Conservation (phyloP, 345 rosid species). For the Bruguiera parviflora region DNA sequence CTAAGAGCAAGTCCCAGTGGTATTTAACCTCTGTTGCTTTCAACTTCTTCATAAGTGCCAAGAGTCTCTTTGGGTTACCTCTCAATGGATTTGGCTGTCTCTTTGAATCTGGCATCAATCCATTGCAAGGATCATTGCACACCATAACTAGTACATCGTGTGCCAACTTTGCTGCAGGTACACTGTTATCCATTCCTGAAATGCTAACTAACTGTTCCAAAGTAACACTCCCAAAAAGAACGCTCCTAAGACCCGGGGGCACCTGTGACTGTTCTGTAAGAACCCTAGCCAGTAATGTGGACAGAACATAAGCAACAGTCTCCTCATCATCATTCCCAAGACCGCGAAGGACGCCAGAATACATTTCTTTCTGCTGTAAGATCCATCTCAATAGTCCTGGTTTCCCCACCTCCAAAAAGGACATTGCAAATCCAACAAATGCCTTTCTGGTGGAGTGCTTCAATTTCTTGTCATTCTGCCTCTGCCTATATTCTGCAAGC, state of each 20-base stretch:
- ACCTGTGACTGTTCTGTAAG: conserved; percentile 69
- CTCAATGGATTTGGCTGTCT: conserved; percentile 50
- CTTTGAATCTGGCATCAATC: conserved; percentile 76
- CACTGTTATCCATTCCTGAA: conserved; percentile 60
- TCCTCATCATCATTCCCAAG: conserved; percentile 71
- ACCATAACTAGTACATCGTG: conserved; percentile 60
- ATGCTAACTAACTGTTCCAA: conserved; percentile 68
- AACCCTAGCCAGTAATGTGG: conserved; percentile 57
- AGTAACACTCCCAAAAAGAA: conserved; percentile 76
- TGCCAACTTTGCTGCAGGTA: conserved; percentile 55
- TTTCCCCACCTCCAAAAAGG: conserved; percentile 81
- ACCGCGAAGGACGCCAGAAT: conserved; percentile 61
- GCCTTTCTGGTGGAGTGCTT: conserved; percentile 59
- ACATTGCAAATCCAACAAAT: conserved; percentile 74
- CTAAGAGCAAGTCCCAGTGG: conserved; percentile 83
- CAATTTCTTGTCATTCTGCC: conserved; percentile 40
- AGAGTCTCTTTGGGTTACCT: conserved; percentile 67
- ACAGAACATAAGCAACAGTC: conserved; percentile 54
- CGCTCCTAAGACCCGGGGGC: conserved; percentile 79
- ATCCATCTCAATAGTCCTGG: conserved; percentile 72
- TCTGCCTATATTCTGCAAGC: conserved; percentile 50
- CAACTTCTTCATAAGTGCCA: conserved; percentile 80
- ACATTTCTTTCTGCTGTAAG: conserved; percentile 83
- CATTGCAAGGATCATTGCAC: conserved; percentile 80
- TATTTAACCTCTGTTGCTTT: conserved; percentile 58